These are phyloP conservation scores for Seiridium cupressi DNA, from an alignment of 2,329 filamentous ascomycete species.

Conservation along the genomic window DNA sequence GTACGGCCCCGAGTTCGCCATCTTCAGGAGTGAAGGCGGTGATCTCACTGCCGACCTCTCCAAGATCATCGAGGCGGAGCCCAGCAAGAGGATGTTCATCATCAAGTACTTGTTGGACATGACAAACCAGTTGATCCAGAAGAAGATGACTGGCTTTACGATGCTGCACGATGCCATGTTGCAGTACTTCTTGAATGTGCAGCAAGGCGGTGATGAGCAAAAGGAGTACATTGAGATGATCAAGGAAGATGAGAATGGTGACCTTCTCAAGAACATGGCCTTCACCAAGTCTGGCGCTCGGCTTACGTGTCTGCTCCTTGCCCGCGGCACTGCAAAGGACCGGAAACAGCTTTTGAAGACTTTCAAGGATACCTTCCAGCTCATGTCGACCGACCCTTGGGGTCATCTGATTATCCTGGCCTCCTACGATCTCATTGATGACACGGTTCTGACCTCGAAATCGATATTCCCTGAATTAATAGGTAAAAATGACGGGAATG, in stretches of 20 bases:
- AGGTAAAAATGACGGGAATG: slow-evolving; percentile 64
- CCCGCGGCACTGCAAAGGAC: slow-evolving; percentile 87
- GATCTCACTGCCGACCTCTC: slow-evolving; percentile 67
- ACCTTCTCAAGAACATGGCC: slow-evolving; percentile 90
- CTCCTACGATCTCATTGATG: slow-evolving; percentile 88
- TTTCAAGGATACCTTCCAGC: slow-evolving; percentile 85
- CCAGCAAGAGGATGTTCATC: slow-evolving; percentile 83
- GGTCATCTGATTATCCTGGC: slow-evolving; percentile 81
- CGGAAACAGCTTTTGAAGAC: slow-evolving; percentile 83
- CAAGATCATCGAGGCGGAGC: slow-evolving; percentile 70
- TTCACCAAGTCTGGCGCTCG: slow-evolving; percentile 89
- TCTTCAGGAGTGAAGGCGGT: slow-evolving; percentile 63
- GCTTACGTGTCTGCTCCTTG: slow-evolving; percentile 77
- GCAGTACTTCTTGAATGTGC: slow-evolving; percentile 85
- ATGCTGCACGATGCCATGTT: slow-evolving; percentile 98
- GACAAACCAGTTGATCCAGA: slow-evolving; percentile 91
- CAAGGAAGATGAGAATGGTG: slow-evolving; percentile 87
- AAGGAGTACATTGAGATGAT: slow-evolving; percentile 86
- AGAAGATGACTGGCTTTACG: slow-evolving; percentile 94
- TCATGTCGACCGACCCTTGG: slow-evolving; percentile 77
- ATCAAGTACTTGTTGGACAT: slow-evolving; percentile 82
- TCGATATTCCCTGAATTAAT: slow-evolving; percentile 84
- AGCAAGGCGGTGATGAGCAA: slow-evolving; percentile 75
- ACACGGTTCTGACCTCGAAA: slow-evolving; percentile 86
- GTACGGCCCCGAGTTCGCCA: slow-evolving; percentile 91